phyloP scores from a whole-genome alignment of 768 basidiomycete species.

The Mycena galericulata region DNA sequence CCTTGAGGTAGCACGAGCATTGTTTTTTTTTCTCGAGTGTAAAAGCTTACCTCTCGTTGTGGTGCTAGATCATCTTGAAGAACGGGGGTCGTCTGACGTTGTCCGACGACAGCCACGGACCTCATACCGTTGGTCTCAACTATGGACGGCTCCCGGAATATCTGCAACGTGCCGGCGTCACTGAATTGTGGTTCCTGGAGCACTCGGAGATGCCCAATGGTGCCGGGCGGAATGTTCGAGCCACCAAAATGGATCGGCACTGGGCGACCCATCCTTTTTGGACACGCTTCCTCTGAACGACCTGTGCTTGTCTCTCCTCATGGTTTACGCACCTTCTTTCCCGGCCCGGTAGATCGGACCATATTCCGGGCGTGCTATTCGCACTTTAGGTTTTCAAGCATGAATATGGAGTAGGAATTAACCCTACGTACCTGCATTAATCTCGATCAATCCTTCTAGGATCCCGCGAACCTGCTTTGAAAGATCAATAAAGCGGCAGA shows the following conservation, averaged over 20 bases:
- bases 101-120: conserved; percentile 97
- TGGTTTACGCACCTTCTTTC: not conserved
- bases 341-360: conserved; percentile 16
- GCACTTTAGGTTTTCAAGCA: too few species aligned
- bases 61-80: conserved; percentile 72
- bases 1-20: conserved; percentile 62
- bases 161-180: conserved; percentile 67
- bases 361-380: too few species aligned
- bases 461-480: conserved; percentile 5
- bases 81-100: conserved; percentile 82
- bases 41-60: conserved; percentile 9
- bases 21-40: conserved; percentile 9
- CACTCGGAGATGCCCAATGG: conserved; percentile 52
- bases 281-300: conserved; percentile 45
- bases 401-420: too few species aligned
- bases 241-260: conserved; percentile 59
- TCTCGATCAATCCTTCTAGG: too few species aligned
- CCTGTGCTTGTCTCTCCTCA: too few species aligned
- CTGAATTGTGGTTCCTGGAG: conserved; percentile 74
- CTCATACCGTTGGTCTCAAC: conserved; percentile 88
- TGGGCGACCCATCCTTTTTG: conserved; percentile 77
- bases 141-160: conserved; percentile 78
- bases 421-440: too few species aligned
- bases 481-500: not conserved
- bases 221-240: conserved; percentile 57